Percentiles rank a stretch among this genome's conserved stretches.
phyloP scores from a whole-genome alignment of 176 grass and related monocot genomes.

The Paspalum vaginatum region DNA sequence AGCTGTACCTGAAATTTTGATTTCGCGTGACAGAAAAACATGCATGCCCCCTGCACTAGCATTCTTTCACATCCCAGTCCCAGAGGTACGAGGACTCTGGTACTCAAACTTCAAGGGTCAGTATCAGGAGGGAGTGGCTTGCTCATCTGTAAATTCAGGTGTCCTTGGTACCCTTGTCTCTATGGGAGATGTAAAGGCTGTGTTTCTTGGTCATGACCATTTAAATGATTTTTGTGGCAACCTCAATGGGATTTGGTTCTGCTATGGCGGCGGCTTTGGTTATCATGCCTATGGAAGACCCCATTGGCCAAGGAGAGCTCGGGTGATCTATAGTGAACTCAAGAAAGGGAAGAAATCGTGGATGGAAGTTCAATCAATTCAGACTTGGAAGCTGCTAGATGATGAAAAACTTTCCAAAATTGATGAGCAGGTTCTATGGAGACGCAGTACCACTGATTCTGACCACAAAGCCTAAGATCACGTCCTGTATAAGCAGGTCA shows the following conservation, averaged over 20 bases:
- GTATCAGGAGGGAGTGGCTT: slow-evolving; percentile 84
- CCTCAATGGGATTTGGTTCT: slow-evolving; percentile 75
- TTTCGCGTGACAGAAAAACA: slow-evolving; percentile 51
- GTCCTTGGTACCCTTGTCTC: slow-evolving; percentile 55
- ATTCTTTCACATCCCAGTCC: slow-evolving; percentile 94
- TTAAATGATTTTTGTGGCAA: slow-evolving; percentile 90
- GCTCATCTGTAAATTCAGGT: slow-evolving; percentile 78
- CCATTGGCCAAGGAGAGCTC: slow-evolving; percentile 77
- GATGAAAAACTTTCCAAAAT: slow-evolving; percentile 71
- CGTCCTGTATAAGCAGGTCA: slow-evolving; percentile 3
- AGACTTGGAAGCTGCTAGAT: slow-evolving; percentile 81
- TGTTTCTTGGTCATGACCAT: slow-evolving; percentile 95
- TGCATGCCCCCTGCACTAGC: slow-evolving; percentile 51
- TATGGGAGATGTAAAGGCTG: slow-evolving; percentile 86
- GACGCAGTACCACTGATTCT: slow-evolving; percentile 6
- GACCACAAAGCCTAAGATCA: neutral
- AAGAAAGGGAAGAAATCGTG: slow-evolving; percentile 60
- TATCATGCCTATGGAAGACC: slow-evolving; percentile 87
- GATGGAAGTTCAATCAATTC: slow-evolving; percentile 62
- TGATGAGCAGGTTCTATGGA: slow-evolving; percentile 87
- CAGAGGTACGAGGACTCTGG: slow-evolving; percentile 73
- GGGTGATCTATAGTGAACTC: slow-evolving; percentile 56
- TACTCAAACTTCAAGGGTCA: slow-evolving; percentile 69
- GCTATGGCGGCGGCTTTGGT: slow-evolving; percentile 94
- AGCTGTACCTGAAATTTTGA: neutral